Base-by-base conservation (phyloP, 2,329 filamentous ascomycete species). In the Botrytis squamosa region DNA sequence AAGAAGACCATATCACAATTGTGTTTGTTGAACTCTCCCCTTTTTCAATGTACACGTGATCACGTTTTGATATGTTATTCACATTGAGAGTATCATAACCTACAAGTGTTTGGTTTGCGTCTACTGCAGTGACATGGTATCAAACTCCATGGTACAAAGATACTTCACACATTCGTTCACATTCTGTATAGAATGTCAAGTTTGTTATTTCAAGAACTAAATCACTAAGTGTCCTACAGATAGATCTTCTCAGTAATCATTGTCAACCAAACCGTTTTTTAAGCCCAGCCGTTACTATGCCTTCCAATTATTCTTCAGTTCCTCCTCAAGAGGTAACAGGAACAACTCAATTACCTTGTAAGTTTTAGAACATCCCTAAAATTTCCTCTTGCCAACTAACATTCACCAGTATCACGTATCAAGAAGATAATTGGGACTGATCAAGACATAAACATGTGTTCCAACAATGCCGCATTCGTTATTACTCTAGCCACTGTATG, bases 381-480 rank as follows among this genome's bases (percentile, higher is more conserved):
- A 1, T 59, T 18, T 5, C n/a, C n/a, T 36, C 64, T 63, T 33
- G 59, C 33, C 52, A 63, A 62, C 74, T 77, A 68, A 77, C 64
- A 64, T 71, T 66, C 22, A 29, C 33, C 76, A 98, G 96, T 98
- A 73, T 93, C 96, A 29, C 90, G 96, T 79, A 93, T 99, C 74
- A 98, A 98, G 84, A 97, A 97, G 84, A 97, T 99, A 81, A 93
- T 99, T 75, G 88, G 90, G 67, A 88, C 94, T 74, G 96, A 99
- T 83, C 90, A 93, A 62, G 95, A 98, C 76, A 92, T 97, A 75
- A 87, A 86, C 76, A 89, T 93, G 81, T 97, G 94, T 83, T 97
- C 95, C 65, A 97, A 95, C 83, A 97, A 97, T 80, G 95, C 95
- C 71, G 93, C 95, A 33, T 98, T 98, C 82, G 91, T 95, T 73